A percentile compares a stretch with the other conserved stretches of the same genome.
These are phyloP conservation scores for Hypoxylon sp. DNA, from an alignment of 2,329 filamentous ascomycete species.

Conservation along the genomic window DNA sequence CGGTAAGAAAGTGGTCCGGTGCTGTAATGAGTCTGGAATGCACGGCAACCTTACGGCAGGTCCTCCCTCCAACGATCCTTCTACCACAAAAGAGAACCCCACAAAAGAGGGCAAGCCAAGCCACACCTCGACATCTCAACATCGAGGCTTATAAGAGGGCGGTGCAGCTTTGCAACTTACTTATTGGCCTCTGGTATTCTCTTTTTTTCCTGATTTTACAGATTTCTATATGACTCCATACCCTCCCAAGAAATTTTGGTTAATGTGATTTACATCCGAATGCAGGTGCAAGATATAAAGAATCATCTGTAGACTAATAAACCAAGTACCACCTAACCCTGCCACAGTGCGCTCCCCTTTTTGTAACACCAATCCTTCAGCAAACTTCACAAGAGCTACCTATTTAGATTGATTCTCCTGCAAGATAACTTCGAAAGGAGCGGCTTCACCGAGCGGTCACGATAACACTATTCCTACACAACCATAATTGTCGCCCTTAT, in stretches of 20 bases:
- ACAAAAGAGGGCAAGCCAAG: constrained; percentile 31
- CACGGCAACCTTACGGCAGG: constrained; percentile 19
- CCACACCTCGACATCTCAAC: constrained; percentile 32
- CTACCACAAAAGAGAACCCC: constrained; percentile 3
- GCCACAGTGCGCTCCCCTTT: constrained; percentile 38
- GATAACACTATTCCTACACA: not conserved
- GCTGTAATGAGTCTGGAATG: constrained; percentile 24
- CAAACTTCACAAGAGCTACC: constrained; percentile 6
- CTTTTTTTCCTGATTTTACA: constrained; percentile 10
- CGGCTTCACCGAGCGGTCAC: constrained; percentile 3
- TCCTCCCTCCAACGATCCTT: constrained; percentile 16
- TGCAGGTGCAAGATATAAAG: constrained; percentile 1
- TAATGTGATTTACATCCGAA: constrained; percentile 4
- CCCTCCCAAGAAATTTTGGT: not conserved
- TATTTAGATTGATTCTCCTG: constrained; percentile 6
- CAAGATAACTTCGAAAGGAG: constrained; percentile 15
- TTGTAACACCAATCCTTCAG: constrained; percentile 33
- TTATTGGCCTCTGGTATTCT: constrained; percentile 2
- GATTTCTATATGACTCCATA: constrained; percentile 6
- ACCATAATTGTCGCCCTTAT: not conserved
- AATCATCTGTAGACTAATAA: constrained; percentile 8
- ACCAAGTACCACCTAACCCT: constrained; percentile 25
- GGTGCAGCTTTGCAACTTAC: constrained; percentile 18
- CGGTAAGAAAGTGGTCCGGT: constrained; percentile 41
- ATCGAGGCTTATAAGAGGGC: constrained; percentile 38